These are phyloP conservation scores for Malus sieversii DNA, from an alignment of 306 rosid species.

Conservation along the genomic window DNA sequence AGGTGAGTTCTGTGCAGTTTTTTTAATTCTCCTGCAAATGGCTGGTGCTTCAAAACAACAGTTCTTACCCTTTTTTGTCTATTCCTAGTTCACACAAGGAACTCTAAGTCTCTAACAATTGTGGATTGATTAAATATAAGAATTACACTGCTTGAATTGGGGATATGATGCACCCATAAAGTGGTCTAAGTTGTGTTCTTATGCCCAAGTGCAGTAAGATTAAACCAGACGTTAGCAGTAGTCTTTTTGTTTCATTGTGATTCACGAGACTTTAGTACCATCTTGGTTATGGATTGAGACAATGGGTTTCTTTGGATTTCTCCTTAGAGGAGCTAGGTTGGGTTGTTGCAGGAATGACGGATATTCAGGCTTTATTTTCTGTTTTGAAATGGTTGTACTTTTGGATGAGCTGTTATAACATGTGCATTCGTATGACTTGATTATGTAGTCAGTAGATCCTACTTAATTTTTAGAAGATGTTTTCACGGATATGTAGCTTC, in stretches of 20 bases:
- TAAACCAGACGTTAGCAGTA: not conserved
- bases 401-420: not conserved
- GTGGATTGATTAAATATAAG: not conserved
- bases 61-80: not conserved
- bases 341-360: not conserved
- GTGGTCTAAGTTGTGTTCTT: not conserved
- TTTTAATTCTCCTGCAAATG: not conserved
- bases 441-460: not conserved
- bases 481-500: not conserved
- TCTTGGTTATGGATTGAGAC: not conserved
- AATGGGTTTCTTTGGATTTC: not conserved
- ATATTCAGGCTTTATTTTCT: not conserved
- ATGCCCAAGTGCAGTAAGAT: not conserved
- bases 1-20: constrained; percentile 43
- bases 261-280: not conserved
- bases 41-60: not conserved
- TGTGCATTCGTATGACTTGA: not conserved
- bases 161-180: not conserved
- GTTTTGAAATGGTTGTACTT: not conserved
- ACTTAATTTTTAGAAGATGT: not conserved
- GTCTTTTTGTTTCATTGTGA: not conserved
- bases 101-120: not conserved
- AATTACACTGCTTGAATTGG: not conserved
- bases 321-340: not conserved
- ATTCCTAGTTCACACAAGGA: not conserved